Percentiles rank a stretch among this genome's conserved stretches.
phyloP scores from a whole-genome alignment of 2,329 filamentous ascomycete species.

The Sclerotinia borealis region DNA sequence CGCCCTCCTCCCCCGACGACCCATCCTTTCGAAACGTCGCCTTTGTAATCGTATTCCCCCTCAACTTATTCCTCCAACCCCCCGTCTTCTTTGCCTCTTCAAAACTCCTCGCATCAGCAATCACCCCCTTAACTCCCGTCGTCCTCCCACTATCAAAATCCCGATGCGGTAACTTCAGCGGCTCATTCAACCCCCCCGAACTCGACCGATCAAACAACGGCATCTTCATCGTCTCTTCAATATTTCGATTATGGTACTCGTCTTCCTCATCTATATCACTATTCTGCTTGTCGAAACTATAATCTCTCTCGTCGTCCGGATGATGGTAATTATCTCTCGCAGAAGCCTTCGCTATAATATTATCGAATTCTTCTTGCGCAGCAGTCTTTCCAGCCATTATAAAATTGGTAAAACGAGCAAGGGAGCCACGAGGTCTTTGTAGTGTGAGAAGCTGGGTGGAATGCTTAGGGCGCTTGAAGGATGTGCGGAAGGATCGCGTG shows the following conservation, averaged over 20 bases:
- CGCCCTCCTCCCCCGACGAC: constrained; percentile 24
- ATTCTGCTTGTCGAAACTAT: constrained; percentile 45
- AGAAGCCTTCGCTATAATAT: constrained; percentile 53
- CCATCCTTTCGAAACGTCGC: constrained; percentile 26
- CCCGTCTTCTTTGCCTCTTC: constrained; percentile 53
- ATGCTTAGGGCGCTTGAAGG: constrained; percentile 1
- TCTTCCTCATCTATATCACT: constrained; percentile 49
- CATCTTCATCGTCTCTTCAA: constrained; percentile 61
- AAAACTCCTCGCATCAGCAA: constrained; percentile 74
- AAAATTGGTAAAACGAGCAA: constrained; percentile 9
- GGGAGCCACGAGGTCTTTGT: constrained; percentile 20
- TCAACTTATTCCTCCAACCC: constrained; percentile 43
- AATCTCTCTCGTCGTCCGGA: constrained; percentile 56
- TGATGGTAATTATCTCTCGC: constrained; percentile 16
- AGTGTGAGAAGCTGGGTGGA: constrained; percentile 1
- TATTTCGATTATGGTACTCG: constrained; percentile 35
- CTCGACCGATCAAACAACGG: constrained; percentile 45
- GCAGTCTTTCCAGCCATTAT: constrained; percentile 41
- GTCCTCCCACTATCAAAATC: constrained; percentile 63
- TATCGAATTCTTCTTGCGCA: constrained; percentile 62
- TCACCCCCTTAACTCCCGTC: constrained; percentile 81
- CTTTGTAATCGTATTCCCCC: constrained; percentile 17
- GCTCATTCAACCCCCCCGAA: constrained; percentile 7
- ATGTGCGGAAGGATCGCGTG: constrained; percentile 8
- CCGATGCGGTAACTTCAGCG: constrained; percentile 53